Evolutionary conservation across 345 rosid genomes (phyloP), one percentile per base, ranked within the genome.

Genomic region (Sisymbrium irio): DNA sequence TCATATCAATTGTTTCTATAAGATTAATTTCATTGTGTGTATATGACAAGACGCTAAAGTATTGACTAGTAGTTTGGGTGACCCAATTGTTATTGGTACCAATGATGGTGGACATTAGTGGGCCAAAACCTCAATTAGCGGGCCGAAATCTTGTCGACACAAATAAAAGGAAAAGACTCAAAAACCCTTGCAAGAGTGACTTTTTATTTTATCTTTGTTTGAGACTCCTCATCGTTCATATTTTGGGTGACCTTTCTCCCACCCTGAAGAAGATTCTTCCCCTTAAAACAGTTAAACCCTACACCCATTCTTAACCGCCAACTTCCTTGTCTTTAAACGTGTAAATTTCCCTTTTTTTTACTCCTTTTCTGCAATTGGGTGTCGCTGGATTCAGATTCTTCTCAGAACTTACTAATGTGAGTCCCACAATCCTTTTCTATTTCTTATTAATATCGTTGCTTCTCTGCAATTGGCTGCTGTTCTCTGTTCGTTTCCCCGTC

Each of bases 241-340:
- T n/a, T n/a, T n/a, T n/a, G n/a, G n/a, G n/a, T n/a, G n/a, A n/a
- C n/a, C n/a, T n/a, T n/a, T n/a, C n/a, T n/a, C n/a, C n/a, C 55
- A 10, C 14, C 55, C 5, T 28, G 30, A 4, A 25, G 32, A 25
- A 37, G 41, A 10, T 37, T 37, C 41, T 9, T 46, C 75, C 33
- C 61, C 53, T 9, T 62, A 4, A 28, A 50, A 63, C 64, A 63
- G 73, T 74, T 39, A 69, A 76, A 76, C 71, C 75, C 71, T 63
- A 69, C 27, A 30, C 42, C 13, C 44, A 2, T 32, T 49, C 44
- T 76, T 54, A 62, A 75, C 75, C 67, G 60, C 78, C 73, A 67
- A 49, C 7, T 15, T 49, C 18, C 71, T 55, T 54, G 58, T 32
- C 61, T 56, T 56, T 37, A 13, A 76, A 56, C 62, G 36, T 25